Percentiles rank a stretch among this genome's conserved stretches.
These are phyloP conservation scores for Parathielavia hyrcaniae DNA, from an alignment of 495 filamentous ascomycete species.

Conservation along the genomic window DNA sequence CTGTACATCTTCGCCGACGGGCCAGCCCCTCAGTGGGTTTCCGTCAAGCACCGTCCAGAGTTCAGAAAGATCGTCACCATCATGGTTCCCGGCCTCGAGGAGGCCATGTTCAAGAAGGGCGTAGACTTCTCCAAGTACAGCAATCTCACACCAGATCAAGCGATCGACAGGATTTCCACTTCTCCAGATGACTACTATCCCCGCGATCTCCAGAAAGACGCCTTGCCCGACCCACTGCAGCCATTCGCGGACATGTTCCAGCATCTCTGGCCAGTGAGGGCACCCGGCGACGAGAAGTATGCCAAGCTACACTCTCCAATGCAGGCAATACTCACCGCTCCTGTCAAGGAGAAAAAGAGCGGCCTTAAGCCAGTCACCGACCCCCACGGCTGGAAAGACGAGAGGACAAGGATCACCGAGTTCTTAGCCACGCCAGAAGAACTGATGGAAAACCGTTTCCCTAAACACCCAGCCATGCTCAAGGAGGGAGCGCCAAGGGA, in stretches of 20 bases:
- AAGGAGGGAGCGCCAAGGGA: conserved; percentile 43
- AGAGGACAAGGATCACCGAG: conserved; percentile 70
- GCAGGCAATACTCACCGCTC: conserved; percentile 62
- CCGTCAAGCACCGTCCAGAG: conserved; percentile 64
- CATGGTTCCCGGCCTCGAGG: conserved; percentile 88
- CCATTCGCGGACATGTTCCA: conserved; percentile 76
- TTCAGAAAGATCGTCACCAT: conserved; percentile 83
- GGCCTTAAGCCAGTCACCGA: conserved; percentile 52
- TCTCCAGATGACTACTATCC: conserved; percentile 69
- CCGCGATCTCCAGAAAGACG: conserved; percentile 51
- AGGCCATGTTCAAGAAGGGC: conserved; percentile 75
- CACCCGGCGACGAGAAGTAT: conserved; percentile 75
- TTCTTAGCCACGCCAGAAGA: conserved; percentile 66
- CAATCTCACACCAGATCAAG: conserved; percentile 29
- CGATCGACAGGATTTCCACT: conserved; percentile 31
- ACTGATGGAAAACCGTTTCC: conserved; percentile 73
- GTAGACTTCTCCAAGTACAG: conserved; percentile 48
- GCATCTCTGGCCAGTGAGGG: conserved; percentile 81
- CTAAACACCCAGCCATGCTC: conserved; percentile 65
- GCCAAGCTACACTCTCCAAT: conserved; percentile 78
- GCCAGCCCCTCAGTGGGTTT: conserved; percentile 75
- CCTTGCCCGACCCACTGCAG: conserved; percentile 57
- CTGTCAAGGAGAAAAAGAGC: conserved; percentile 53
- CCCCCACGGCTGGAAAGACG: conserved; percentile 55
- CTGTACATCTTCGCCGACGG: conserved; percentile 91